A percentile compares a stretch with the other conserved stretches of the same genome.
Conservation (phyloP, 2,329 filamentous ascomycete genomes). For the Pestalotiopsis sp. region DNA sequence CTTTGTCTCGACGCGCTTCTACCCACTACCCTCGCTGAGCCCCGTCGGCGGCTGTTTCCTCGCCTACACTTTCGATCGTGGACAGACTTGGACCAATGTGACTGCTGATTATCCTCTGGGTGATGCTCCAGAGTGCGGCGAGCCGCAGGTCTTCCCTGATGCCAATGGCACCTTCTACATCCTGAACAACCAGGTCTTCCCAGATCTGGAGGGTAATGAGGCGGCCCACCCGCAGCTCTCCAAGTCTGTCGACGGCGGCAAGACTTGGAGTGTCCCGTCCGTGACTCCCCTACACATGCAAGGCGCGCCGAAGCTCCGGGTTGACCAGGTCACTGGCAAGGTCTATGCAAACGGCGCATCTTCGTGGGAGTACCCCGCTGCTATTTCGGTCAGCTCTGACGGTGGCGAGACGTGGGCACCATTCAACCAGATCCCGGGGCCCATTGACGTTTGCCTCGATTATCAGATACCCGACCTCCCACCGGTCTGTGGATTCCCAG, state of each 20-base stretch:
- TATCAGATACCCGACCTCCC: not conserved
- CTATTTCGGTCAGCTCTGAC: not conserved
- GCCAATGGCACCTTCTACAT: not conserved
- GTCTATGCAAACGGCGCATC: not conserved
- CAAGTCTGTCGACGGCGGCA: not conserved
- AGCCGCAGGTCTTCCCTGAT: not conserved
- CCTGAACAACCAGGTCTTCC: conserved; percentile 3
- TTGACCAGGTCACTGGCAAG: not conserved
- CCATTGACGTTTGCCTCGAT: not conserved
- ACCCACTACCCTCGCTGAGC: not conserved
- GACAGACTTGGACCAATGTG: not conserved
- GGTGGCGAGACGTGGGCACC: not conserved
- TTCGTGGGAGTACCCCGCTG: not conserved
- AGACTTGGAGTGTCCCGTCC: not conserved
- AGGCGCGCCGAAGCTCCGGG: not conserved
- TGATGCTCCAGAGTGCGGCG: not conserved
- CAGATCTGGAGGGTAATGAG: not conserved
- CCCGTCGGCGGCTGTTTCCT: not conserved
- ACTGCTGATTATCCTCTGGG: not conserved
- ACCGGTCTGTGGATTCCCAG: not conserved
- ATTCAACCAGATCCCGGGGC: not conserved
- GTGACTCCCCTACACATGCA: not conserved
- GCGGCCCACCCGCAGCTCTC: not conserved
- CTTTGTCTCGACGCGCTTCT: not conserved
- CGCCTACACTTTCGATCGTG: not conserved